Evolutionary conservation across 768 basidiomycete species (phyloP).

Genomic region (Trametes gibbosa): DNA sequence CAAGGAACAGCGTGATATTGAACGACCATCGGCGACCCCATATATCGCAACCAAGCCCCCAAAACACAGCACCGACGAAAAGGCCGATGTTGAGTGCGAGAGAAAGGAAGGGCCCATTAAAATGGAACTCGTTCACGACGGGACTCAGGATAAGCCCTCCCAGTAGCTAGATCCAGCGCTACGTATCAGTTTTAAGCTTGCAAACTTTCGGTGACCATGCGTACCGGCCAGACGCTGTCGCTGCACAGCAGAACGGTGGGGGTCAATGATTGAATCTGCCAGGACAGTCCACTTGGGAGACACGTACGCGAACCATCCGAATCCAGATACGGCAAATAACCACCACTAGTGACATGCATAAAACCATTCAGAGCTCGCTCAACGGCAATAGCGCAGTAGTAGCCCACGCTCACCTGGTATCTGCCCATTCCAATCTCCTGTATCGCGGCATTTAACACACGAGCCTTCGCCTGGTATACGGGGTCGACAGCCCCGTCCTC

Average conservation of each 20-base stretch:
- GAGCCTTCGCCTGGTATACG: slow-evolving; percentile 49
- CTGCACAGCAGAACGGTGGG: slow-evolving; percentile 30
- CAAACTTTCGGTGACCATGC: slow-evolving; percentile 22
- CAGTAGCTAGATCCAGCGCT: slow-evolving; percentile 29
- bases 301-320: slow-evolving; percentile 74
- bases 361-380: background rate
- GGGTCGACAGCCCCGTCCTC: slow-evolving; percentile 37
- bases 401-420: slow-evolving; percentile 43
- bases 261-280: background rate
- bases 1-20: slow-evolving; percentile 54
- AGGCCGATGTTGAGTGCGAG: slow-evolving; percentile 54
- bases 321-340: slow-evolving; percentile 65
- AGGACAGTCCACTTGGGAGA: background rate
- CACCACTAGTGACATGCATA: slow-evolving; percentile 46
- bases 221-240: slow-evolving; percentile 72
- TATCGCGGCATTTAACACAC: slow-evolving; percentile 44
- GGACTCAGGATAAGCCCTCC: slow-evolving; percentile 47
- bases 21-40: slow-evolving; percentile 55
- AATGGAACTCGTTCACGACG: slow-evolving; percentile 47
- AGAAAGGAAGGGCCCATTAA: slow-evolving; percentile 45
- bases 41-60: slow-evolving; percentile 49
- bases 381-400: no score
- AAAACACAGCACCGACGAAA: slow-evolving; percentile 47
- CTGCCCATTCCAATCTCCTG: slow-evolving; percentile 57
- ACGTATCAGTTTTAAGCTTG: background rate